Evolutionary conservation across 2,329 filamentous ascomycete genomes (phyloP).

Genomic region (Botrytis paeoniae): DNA sequence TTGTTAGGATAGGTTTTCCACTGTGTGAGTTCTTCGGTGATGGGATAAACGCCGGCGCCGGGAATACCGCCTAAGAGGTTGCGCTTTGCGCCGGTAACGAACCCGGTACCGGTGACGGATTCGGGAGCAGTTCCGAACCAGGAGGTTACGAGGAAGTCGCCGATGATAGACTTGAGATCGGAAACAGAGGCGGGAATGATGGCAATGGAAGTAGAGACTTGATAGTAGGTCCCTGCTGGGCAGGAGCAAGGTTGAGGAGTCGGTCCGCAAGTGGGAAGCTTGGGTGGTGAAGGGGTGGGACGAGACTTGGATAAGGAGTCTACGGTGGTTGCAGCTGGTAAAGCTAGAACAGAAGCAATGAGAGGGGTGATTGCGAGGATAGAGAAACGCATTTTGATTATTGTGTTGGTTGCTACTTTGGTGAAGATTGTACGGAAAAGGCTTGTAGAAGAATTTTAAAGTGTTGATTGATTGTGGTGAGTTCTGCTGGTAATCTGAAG

Average conservation of each 20-base stretch:
- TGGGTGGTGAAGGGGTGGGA: background rate
- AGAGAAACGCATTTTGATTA: constrained; percentile 9
- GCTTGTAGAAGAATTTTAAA: background rate
- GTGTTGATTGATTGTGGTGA: background rate
- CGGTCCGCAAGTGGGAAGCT: background rate
- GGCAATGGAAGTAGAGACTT: background rate
- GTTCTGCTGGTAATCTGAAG: background rate
- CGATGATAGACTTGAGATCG: background rate
- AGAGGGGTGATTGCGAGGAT: constrained; percentile 4
- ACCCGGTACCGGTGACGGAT: background rate
- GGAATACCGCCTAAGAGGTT: background rate
- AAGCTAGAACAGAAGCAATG: background rate
- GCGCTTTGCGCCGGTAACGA: background rate
- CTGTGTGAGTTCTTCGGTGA: constrained; percentile 7
- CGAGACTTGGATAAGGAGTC: background rate
- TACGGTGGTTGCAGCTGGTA: background rate
- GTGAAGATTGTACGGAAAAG: background rate
- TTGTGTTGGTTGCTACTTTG: background rate
- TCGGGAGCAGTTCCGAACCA: constrained; percentile 1
- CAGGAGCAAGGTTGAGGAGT: background rate
- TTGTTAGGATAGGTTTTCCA: background rate
- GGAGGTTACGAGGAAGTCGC: constrained; percentile 1
- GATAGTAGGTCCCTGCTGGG: background rate
- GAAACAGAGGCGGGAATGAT: background rate
- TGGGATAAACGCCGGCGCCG: background rate